Conservation (phyloP, 73 alveolate species). For the Paramecium bursaria region DNA sequence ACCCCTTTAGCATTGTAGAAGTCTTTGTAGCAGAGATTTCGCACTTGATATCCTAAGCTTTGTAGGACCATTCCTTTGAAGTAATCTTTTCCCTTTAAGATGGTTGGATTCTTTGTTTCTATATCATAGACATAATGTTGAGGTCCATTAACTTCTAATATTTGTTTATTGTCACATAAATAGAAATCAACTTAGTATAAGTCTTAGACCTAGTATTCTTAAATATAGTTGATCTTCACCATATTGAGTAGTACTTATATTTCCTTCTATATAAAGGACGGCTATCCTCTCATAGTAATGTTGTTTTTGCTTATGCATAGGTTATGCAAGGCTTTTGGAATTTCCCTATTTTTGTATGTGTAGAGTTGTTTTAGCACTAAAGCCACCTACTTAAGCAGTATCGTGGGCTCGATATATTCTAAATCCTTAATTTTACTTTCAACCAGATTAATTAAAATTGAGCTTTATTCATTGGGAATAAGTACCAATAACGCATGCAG, state of each 20-base stretch:
- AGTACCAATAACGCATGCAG: not conserved
- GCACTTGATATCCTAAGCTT: constrained; percentile 36
- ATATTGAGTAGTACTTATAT: constrained; percentile 25
- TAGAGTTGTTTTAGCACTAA: not conserved
- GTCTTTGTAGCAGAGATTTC: not conserved
- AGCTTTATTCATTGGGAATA: constrained; percentile 26
- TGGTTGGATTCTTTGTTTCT: constrained; percentile 26
- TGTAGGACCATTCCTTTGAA: constrained; percentile 2
- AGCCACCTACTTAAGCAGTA: too few species aligned
- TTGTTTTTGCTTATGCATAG: not conserved
- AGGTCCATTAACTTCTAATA: constrained; percentile 61
- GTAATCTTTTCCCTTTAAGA: constrained; percentile 43
- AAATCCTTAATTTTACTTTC: not conserved
- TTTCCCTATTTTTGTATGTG: not conserved
- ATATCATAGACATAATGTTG: constrained; percentile 47
- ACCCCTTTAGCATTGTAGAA: constrained; percentile 52
- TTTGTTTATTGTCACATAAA: not conserved
- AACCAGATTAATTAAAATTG: constrained; percentile 21
- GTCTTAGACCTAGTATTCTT: not conserved
- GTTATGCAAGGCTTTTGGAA: constrained; percentile 7
- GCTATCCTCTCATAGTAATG: not conserved
- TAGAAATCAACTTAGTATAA: constrained; percentile 33
- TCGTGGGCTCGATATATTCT: too few species aligned
- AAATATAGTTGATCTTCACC: constrained; percentile 13
- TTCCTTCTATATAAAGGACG: constrained; percentile 20